Evolutionary conservation across 1,284 basidiomycete genomes (phyloP), one percentile per base, ranked within the genome.

Genomic region (Rhizoctonia solani): DNA sequence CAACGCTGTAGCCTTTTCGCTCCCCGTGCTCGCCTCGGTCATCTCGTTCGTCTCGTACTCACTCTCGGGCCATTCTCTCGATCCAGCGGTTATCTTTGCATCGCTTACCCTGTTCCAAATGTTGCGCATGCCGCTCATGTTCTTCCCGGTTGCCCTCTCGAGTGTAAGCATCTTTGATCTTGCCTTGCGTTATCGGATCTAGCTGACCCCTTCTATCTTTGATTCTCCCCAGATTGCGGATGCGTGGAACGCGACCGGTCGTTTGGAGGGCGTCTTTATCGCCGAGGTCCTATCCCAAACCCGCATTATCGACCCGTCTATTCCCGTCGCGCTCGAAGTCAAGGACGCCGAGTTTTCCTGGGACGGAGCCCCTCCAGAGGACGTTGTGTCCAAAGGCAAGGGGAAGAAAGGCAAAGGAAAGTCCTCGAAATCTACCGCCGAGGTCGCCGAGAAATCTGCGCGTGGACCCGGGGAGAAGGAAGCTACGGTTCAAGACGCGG

Each of bases 31-130:
- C 25, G 92, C 92, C 0, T 87, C 92, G 9, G 91, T 98, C 19
- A 73, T 97, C 30, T 85, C 93, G 0, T 96, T 98, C 74, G 82
- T 95, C 67, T 88, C 89, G 1, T 96, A 95, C 76, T 85, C 86
- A 1, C 77, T 85, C 11, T 82, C 86, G 0, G 86, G 88, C 0
- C 88, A 94, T 74, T 70, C 78, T 0, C 82, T 94, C 56, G 79
- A 89, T 54, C 82, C 91, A 0, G 86, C 85, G 0, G 79, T 84
- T 50, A 85, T 95, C 71, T 96, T 96, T 76, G 82, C 93, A 32
- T 90, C 90, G 14, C 79, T 97, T 50, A 87, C 89, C 0, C 80
- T 95, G 19, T 96, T 96, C 83, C 88, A 85, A 69, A 78, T 94
- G 34, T 79, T 92, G 6, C 82, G 89, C 19, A 71, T 90, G 67